Evolutionary conservation across 2,329 filamentous ascomycete species (phyloP).

Genomic region (Cladosporium sp.): DNA sequence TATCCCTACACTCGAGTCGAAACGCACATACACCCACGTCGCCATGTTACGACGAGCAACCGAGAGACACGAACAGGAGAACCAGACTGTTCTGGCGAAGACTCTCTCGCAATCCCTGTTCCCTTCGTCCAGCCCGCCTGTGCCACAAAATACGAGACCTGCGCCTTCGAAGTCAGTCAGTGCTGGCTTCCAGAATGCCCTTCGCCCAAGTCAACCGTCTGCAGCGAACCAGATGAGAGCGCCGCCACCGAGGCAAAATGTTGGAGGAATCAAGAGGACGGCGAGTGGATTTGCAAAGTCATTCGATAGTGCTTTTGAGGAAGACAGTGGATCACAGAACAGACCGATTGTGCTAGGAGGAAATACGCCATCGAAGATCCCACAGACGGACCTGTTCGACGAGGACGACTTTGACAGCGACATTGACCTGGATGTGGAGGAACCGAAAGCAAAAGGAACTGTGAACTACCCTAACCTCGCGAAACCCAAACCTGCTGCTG

Average conservation of each 20-base stretch:
- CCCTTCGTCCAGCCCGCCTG: constrained; percentile 48
- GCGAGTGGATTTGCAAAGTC: constrained; percentile 50
- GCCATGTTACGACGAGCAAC: constrained; percentile 16
- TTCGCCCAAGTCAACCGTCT: constrained; percentile 39
- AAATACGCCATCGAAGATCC: constrained; percentile 35
- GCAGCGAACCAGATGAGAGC: constrained; percentile 27
- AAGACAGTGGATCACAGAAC: constrained; percentile 29
- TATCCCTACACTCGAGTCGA: background rate
- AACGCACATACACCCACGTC: constrained; percentile 3
- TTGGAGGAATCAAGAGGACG: constrained; percentile 45
- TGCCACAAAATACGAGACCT: constrained; percentile 53
- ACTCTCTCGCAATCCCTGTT: constrained; percentile 54
- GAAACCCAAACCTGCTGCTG: constrained; percentile 21
- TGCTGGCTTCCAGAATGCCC: constrained; percentile 27
- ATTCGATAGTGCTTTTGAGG: constrained; percentile 41
- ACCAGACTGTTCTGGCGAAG: constrained; percentile 23
- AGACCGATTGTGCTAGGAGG: constrained; percentile 42
- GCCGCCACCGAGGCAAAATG: constrained; percentile 16
- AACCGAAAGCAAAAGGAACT: constrained; percentile 52
- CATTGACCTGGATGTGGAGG: constrained; percentile 69
- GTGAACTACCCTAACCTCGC: constrained; percentile 46
- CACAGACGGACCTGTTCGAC: constrained; percentile 43
- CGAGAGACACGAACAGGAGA: constrained; percentile 40
- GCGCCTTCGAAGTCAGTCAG: constrained; percentile 27
- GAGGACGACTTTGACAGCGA: constrained; percentile 89